These are phyloP conservation scores for Xylaria sp. DNA, from an alignment of 2,329 filamentous ascomycete species.

Conservation along the genomic window DNA sequence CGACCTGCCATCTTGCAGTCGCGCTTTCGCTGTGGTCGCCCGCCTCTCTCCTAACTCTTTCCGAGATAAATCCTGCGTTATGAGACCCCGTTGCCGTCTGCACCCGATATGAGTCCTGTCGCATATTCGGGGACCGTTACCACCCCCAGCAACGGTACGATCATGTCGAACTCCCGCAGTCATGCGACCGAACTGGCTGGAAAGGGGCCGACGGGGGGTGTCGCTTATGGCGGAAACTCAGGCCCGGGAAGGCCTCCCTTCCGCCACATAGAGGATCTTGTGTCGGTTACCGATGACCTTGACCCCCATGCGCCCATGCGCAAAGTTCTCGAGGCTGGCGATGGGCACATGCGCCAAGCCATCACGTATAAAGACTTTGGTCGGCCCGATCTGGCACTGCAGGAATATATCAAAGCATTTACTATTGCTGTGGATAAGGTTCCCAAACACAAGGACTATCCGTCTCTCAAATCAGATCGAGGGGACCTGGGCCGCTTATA, in stretches of 20 bases:
- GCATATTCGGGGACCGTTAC: constrained; percentile 38
- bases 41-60: not conserved
- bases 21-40: constrained; percentile 4
- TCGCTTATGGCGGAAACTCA: constrained; percentile 29
- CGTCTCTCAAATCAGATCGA: constrained; percentile 67
- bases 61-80: constrained; percentile 18
- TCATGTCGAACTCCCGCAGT: constrained; percentile 37
- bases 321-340: constrained; percentile 64
- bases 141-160: constrained; percentile 30
- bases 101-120: constrained; percentile 44
- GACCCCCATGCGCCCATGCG: constrained; percentile 63
- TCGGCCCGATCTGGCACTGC: constrained; percentile 78
- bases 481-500: constrained; percentile 62
- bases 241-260: constrained; percentile 52
- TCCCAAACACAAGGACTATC: constrained; percentile 79
- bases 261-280: constrained; percentile 66
- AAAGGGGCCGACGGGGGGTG: constrained; percentile 5
- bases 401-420: constrained; percentile 85
- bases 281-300: constrained; percentile 58
- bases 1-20: constrained; percentile 2
- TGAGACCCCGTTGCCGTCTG: constrained; percentile 21
- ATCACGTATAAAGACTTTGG: constrained; percentile 71
- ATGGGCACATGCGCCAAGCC: constrained; percentile 67
- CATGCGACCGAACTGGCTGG: constrained; percentile 23
- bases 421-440: constrained; percentile 82